These are phyloP conservation scores for Erythrophleum ivorense DNA, from an alignment of 331 rosid genomes.

Conservation along the genomic window DNA sequence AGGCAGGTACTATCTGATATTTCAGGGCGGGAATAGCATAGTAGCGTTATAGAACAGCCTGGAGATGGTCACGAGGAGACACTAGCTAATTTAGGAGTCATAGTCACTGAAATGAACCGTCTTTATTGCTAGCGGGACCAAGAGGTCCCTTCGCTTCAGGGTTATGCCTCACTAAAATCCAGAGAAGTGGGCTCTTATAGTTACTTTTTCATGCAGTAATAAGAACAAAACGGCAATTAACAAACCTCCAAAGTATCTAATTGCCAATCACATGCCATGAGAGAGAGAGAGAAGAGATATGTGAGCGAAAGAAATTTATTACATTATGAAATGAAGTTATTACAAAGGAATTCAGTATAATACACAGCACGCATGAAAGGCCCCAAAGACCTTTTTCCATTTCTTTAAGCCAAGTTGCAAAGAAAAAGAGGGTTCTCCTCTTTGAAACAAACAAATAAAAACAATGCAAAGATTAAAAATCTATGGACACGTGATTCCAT, in stretches of 20 bases:
- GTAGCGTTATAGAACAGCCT: conserved; percentile 34
- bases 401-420: conserved; percentile 42
- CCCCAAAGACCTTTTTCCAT: conserved; percentile 73
- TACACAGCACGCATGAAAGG: conserved; percentile 66
- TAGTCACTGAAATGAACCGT: conserved; percentile 41
- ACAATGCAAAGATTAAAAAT: conserved; percentile 33
- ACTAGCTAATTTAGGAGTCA: conserved; percentile 36
- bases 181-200: neutral
- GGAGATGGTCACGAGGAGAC: conserved; percentile 48
- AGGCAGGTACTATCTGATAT: conserved; percentile 34
- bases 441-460: conserved; percentile 34
- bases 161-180: conserved; percentile 39
- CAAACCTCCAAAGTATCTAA: conserved; percentile 58
- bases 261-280: conserved; percentile 55
- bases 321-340: conserved; percentile 27
- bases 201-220: conserved; percentile 37
- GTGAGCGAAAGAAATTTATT: conserved; percentile 8
- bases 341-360: conserved; percentile 48
- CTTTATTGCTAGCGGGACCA: conserved; percentile 58
- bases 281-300: neutral
- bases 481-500: conserved; percentile 52
- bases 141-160: conserved; percentile 29
- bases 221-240: conserved; percentile 53
- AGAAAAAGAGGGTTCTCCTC: conserved; percentile 36
- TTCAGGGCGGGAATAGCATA: conserved; percentile 30